Conservation (phyloP, 2,329 filamentous ascomycete genomes). For the Drechslerella coelobrocha region DNA sequence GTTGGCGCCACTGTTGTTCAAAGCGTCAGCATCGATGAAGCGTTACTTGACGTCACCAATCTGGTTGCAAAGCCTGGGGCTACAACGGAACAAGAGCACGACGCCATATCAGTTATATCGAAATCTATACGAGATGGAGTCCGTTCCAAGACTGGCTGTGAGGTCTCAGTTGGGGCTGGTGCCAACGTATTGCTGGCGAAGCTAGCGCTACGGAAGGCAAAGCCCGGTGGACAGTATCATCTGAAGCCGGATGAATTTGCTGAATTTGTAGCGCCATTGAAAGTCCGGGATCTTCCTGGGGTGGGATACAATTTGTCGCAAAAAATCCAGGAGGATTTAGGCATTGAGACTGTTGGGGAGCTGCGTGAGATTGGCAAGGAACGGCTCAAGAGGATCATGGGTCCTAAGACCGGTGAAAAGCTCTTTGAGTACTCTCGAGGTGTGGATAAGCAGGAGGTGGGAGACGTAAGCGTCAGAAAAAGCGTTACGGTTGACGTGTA, state of each 20-base stretch:
- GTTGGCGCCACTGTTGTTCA: conserved; percentile 80
- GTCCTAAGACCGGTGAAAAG: conserved; percentile 90
- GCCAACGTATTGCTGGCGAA: conserved; percentile 90
- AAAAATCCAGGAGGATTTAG: conserved; percentile 81
- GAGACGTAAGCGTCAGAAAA: conserved; percentile 83
- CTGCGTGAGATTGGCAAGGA: conserved; percentile 72
- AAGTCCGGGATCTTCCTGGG: conserved; percentile 82
- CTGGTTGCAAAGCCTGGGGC: conserved; percentile 71
- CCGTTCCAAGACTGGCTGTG: conserved; percentile 74
- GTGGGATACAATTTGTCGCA: conserved; percentile 89
- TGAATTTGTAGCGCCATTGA: conserved; percentile 76
- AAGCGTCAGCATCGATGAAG: conserved; percentile 96
- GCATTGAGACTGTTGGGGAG: conserved; percentile 81
- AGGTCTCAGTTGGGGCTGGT: conserved; percentile 91
- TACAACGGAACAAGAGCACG: conserved; percentile 58
- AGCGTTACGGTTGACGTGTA: conserved; percentile 91
- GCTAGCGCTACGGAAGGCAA: conserved; percentile 85
- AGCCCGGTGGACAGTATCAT: conserved; percentile 91
- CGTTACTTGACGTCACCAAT: conserved; percentile 80
- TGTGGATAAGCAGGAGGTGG: conserved; percentile 79
- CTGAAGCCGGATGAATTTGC: conserved; percentile 81
- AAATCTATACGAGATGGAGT: conserved; percentile 71
- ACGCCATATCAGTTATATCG: conserved; percentile 72
- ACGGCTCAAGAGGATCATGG: conserved; percentile 73
- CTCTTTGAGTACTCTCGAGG: conserved; percentile 89